Evolutionary conservation across 352 stramenopile genomes (phyloP).

Genomic region (Phytophthora fragariae): DNA sequence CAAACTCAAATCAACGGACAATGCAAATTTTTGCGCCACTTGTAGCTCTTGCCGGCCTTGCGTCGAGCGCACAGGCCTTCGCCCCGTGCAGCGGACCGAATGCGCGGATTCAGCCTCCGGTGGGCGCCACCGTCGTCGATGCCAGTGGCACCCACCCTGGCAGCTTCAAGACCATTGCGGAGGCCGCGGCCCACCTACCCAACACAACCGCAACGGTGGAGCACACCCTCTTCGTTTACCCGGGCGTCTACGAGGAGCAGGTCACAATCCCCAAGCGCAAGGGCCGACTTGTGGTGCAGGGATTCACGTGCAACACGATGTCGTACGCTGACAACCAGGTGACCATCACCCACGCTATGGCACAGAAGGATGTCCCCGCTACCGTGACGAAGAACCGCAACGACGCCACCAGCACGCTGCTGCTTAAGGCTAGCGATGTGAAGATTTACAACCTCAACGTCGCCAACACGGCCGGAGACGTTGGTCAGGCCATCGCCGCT

Average conservation of each 20-base stretch:
- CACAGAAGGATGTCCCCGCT: background rate
- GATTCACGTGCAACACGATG: background rate
- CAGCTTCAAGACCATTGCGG: background rate
- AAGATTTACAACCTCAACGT: background rate
- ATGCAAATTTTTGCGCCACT: conserved; percentile 1
- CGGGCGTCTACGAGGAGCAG: conserved; percentile 3
- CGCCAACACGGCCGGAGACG: background rate
- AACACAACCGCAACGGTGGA: background rate
- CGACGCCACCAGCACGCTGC: background rate
- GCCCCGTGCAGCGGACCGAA: background rate
- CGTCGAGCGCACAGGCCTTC: background rate
- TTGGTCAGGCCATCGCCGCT: background rate
- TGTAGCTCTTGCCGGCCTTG: background rate
- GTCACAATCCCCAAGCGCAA: conserved; percentile 1
- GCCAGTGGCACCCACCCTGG: background rate
- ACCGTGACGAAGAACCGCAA: background rate
- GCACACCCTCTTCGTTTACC: conserved; percentile 1
- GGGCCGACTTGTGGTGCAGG: background rate
- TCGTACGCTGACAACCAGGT: conserved; percentile 1
- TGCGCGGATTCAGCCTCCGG: background rate
- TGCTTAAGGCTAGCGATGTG: background rate
- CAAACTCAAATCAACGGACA: background rate
- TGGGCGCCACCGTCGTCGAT: background rate
- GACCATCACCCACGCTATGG: conserved; percentile 1
- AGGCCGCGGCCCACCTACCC: background rate